phyloP scores from a whole-genome alignment of 1,139 yeast species.

The Kodamaea suecica region DNA sequence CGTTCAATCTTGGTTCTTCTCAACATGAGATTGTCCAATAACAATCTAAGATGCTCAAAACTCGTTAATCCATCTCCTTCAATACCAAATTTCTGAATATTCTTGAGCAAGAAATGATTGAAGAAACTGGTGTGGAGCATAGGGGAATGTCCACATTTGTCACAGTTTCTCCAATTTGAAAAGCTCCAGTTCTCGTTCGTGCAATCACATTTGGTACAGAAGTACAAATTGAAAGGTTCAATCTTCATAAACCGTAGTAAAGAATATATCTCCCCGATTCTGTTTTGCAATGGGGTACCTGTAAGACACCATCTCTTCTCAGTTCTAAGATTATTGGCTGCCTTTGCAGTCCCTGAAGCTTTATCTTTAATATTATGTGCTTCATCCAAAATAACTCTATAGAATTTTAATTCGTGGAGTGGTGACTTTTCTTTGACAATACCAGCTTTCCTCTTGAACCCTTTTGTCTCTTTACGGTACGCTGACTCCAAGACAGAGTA shows the following conservation, averaged over 20 bases:
- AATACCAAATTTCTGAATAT: conserved; percentile 78
- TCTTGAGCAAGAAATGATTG: conserved; percentile 91
- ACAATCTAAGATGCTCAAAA: conserved; percentile 68
- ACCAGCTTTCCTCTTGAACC: conserved; percentile 71
- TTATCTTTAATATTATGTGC: conserved; percentile 97
- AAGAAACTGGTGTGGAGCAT: conserved; percentile 94
- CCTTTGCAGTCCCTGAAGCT: conserved; percentile 87
- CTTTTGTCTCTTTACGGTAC: conserved; percentile 76
- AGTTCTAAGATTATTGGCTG: conserved; percentile 72
- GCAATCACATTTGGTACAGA: conserved; percentile 89
- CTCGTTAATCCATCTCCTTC: conserved; percentile 78
- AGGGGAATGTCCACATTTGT: conserved; percentile 81
- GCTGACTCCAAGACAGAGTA: conserved; percentile 89
- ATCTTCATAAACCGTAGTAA: conserved; percentile 78
- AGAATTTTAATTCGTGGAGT: conserved; percentile 71
- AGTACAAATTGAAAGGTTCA: conserved; percentile 84
- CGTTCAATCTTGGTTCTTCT: conserved; percentile 93
- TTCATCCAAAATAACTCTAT: conserved; percentile 90
- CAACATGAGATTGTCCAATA: conserved; percentile 78
- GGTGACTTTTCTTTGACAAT: conserved; percentile 72
- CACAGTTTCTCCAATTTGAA: conserved; percentile 79
- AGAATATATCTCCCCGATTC: conserved; percentile 95
- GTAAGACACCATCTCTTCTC: conserved; percentile 84
- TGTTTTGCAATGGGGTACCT: conserved; percentile 94
- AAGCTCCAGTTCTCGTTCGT: conserved; percentile 78